phyloP scores from a whole-genome alignment of 345 rosid genomes.

The Carallia pectinifolia region DNA sequence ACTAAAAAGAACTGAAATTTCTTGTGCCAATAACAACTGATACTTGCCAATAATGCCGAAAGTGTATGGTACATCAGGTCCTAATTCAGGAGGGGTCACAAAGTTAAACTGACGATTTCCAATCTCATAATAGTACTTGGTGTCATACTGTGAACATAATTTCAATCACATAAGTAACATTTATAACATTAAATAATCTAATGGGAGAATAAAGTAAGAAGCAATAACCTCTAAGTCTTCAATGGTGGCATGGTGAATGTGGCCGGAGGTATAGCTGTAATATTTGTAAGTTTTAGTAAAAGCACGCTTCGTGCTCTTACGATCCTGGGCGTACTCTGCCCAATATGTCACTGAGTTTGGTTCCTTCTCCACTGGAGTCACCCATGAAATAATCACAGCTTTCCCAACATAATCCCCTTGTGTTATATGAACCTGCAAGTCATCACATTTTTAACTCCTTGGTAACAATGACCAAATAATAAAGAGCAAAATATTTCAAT shows the following conservation, averaged over 20 bases:
- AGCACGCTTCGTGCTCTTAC: constrained; percentile 8
- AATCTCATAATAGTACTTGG: constrained; percentile 31
- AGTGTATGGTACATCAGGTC: constrained; percentile 40
- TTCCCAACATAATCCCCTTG: constrained; percentile 33
- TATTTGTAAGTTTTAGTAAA: constrained; percentile 18
- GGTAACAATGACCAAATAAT: background rate
- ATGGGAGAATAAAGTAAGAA: background rate
- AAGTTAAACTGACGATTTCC: constrained; percentile 32
- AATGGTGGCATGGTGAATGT: constrained; percentile 39
- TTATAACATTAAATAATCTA: background rate
- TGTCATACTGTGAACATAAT: constrained; percentile 23
- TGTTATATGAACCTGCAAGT: constrained; percentile 38
- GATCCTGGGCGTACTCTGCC: constrained; percentile 17
- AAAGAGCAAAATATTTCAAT: too few relatives aligned
- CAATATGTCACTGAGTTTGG: constrained; percentile 25
- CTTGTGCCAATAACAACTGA: background rate
- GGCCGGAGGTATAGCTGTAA: constrained; percentile 35
- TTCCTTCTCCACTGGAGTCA: constrained; percentile 7
- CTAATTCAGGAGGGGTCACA: constrained; percentile 33
- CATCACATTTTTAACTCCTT: background rate
- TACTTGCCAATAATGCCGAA: constrained; percentile 38
- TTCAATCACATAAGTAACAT: background rate
- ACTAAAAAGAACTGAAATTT: background rate
- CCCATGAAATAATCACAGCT: constrained; percentile 34
- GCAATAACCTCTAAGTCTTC: constrained; percentile 21